Evolutionary conservation across 1,284 basidiomycete species (phyloP).

Genomic region (Nidula niveotomentosa): DNA sequence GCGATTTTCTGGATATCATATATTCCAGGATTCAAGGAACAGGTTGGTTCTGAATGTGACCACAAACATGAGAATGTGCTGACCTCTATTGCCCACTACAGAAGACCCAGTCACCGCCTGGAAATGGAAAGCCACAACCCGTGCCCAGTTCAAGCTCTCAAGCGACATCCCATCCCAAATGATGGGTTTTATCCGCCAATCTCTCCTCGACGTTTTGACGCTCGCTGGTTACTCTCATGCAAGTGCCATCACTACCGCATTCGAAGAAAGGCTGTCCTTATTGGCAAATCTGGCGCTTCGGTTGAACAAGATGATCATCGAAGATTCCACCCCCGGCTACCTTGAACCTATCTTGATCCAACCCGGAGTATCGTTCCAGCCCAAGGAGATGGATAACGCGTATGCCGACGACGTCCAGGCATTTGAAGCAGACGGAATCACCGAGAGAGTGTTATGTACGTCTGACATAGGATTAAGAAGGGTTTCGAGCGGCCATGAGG

Average conservation of each 20-base stretch:
- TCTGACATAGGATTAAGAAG: constrained; percentile 10
- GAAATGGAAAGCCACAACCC: constrained; percentile 19
- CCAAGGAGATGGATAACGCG: constrained; percentile 14
- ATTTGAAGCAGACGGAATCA: neutral
- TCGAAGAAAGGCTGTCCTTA: constrained; percentile 8
- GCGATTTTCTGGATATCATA: constrained; percentile 8
- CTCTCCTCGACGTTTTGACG: constrained; percentile 5
- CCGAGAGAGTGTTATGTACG: constrained; percentile 11
- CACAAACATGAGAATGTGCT: too few species aligned
- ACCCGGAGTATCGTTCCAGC: constrained; percentile 9
- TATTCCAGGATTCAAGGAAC: constrained; percentile 10
- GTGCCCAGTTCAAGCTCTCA: constrained; percentile 8
- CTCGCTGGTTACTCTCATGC: constrained; percentile 10
- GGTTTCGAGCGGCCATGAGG: constrained; percentile 2
- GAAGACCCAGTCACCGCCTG: constrained; percentile 15
- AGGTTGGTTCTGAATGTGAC: constrained; percentile 7
- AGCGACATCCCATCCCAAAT: neutral
- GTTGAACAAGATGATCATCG: constrained; percentile 10
- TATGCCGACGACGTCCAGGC: constrained; percentile 9
- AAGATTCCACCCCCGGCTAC: neutral
- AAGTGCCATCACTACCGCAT: constrained; percentile 4
- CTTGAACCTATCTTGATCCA: constrained; percentile 8
- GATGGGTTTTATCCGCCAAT: constrained; percentile 6
- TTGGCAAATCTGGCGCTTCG: constrained; percentile 14
- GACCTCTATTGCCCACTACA: neutral